A percentile compares a stretch with the other conserved stretches of the same genome.
These are phyloP conservation scores for Podosphaera leucotricha DNA, from an alignment of 2,329 filamentous ascomycete genomes.

Conservation along the genomic window DNA sequence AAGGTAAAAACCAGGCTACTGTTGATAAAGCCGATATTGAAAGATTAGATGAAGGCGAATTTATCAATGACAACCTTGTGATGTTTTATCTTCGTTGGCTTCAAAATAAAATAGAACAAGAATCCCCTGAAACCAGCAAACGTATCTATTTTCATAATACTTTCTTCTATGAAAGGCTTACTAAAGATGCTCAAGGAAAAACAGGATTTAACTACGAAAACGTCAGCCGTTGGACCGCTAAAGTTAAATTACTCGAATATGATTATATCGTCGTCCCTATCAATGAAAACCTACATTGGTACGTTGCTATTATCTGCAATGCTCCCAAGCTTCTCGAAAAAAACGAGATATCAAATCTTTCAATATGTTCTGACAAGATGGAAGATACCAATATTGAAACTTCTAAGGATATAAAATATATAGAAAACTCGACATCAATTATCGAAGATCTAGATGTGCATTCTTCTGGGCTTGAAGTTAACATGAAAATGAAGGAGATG, in stretches of 20 bases:
- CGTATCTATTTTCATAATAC: constrained; percentile 79
- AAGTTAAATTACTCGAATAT: constrained; percentile 59
- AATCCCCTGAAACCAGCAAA: constrained; percentile 29
- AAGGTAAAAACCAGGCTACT: constrained; percentile 29
- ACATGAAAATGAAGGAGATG: constrained; percentile 3
- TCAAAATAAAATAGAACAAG: constrained; percentile 32
- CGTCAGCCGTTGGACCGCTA: constrained; percentile 72
- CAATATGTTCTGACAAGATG: too few relatives aligned
- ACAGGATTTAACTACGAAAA: constrained; percentile 59
- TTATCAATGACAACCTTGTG: constrained; percentile 81
- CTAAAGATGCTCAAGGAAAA: constrained; percentile 27
- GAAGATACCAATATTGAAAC: neutral
- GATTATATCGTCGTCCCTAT: constrained; percentile 86
- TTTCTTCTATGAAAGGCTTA: constrained; percentile 68
- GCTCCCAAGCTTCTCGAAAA: constrained; percentile 33
- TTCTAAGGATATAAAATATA: neutral
- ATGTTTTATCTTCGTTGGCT: constrained; percentile 65
- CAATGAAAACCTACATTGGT: constrained; percentile 78
- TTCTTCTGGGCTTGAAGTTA: neutral
- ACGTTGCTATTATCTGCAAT: constrained; percentile 86
- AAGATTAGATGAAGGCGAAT: constrained; percentile 62
- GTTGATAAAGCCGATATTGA: constrained; percentile 51
- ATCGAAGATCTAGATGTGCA: neutral
- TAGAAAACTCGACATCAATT: neutral
- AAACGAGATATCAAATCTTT: neutral